Evolutionary conservation across 805 yeast genomes (phyloP).

Genomic region (Kodamaea laetipori): DNA sequence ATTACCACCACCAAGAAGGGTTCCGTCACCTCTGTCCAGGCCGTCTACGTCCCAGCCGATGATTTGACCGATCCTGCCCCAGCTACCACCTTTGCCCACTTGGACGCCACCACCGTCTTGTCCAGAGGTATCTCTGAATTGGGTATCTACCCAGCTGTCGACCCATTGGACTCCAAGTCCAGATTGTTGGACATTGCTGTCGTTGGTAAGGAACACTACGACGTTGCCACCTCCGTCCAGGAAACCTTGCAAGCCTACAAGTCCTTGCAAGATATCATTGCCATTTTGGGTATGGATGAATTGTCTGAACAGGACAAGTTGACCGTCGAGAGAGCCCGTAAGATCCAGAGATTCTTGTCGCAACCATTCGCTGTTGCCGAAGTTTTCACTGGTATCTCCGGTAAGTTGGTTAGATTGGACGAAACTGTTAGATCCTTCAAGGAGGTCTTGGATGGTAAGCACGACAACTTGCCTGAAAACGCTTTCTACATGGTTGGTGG

Average conservation of each 20-base stretch:
- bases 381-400: conserved; percentile 99
- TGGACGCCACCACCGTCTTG: conserved; percentile 99
- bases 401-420: conserved; percentile 94
- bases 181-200: conserved; percentile 96
- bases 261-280: conserved; percentile 99
- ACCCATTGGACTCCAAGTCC: conserved; percentile 98
- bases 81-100: conserved; percentile 99
- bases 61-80: conserved; percentile 99
- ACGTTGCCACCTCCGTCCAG: conserved; percentile 92
- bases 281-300: conserved; percentile 99
- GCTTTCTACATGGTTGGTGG: conserved; percentile 99
- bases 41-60: conserved; percentile 99
- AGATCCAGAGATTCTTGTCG: conserved; percentile 99
- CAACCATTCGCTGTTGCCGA: conserved; percentile 99
- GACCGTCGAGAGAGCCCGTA: conserved; percentile 99
- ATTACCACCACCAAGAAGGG: conserved; percentile 99
- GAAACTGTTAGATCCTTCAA: conserved; percentile 94
- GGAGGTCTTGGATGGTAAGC: conserved; percentile 97
- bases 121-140: conserved; percentile 99
- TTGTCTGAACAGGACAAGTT: conserved; percentile 97
- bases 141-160: conserved; percentile 99
- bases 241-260: conserved; percentile 99
- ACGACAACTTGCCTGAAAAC: conserved; percentile 97
- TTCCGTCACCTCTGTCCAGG: conserved; percentile 99
- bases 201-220: conserved; percentile 99